phyloP scores from a whole-genome alignment of 192 early-diverging fungal species.

The Coemansia sp. region DNA sequence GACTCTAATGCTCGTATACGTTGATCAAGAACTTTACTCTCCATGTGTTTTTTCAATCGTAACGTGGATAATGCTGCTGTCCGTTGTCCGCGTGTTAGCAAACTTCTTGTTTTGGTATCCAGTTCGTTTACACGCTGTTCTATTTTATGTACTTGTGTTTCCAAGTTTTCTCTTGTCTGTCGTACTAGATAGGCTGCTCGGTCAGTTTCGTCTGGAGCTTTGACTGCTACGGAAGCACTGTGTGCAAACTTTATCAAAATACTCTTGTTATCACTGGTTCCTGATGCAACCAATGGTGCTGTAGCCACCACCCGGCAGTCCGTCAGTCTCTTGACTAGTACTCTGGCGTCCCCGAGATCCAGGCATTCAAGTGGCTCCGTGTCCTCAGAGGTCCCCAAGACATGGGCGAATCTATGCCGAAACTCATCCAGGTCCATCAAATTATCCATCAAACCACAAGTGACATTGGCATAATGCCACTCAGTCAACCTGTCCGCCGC shows the following conservation, averaged over 20 bases:
- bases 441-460: conserved; percentile 20
- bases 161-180: conserved; percentile 8
- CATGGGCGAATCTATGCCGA: conserved; percentile 5
- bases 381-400: background rate
- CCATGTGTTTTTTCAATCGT: conserved; percentile 18
- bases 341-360: background rate
- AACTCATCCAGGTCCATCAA: conserved; percentile 32
- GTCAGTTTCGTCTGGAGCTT: conserved; percentile 18
- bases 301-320: too few relatives aligned
- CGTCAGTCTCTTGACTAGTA: too few relatives aligned
- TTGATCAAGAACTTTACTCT: conserved; percentile 10
- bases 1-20: conserved; percentile 18
- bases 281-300: too few relatives aligned
- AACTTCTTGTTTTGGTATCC: conserved; percentile 7
- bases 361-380: background rate
- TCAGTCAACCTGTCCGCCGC: conserved; percentile 10
- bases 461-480: conserved; percentile 9
- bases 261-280: background rate
- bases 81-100: conserved; percentile 8
- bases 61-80: conserved; percentile 17
- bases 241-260: conserved; percentile 39
- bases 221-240: too few relatives aligned
- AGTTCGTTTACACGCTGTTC: conserved; percentile 14
- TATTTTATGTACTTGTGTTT: conserved; percentile 14
- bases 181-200: conserved; percentile 24